A percentile compares a stretch with the other conserved stretches of the same genome.
Evolutionary conservation across 23 red algal genomes (phyloP).

Genomic region (Cyanidiococcus yangmingshanensis): DNA sequence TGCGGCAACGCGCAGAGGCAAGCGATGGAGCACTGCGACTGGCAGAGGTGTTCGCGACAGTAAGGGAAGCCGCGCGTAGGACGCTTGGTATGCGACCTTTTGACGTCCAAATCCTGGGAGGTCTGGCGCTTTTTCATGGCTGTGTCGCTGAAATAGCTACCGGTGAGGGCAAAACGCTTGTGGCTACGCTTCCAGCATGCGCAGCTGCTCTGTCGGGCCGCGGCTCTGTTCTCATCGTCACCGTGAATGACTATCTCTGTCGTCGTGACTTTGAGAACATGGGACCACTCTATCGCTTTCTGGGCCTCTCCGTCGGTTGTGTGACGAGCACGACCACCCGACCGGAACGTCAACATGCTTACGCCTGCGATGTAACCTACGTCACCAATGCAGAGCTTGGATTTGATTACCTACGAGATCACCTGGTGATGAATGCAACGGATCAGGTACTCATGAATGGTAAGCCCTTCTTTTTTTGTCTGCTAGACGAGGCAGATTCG

Average conservation of each 20-base stretch:
- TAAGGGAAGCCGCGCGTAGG: slow-evolving; percentile 63
- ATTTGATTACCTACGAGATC: slow-evolving; percentile 95
- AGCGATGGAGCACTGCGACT: slow-evolving; percentile 30
- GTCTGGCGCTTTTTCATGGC: slow-evolving; percentile 62
- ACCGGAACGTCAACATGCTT: slow-evolving; percentile 39
- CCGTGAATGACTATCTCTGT: slow-evolving; percentile 95
- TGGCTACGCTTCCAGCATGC: slow-evolving; percentile 48
- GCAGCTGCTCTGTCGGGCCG: slow-evolving; percentile 41
- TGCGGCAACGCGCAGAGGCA: slow-evolving; percentile 5
- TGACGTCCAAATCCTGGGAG: slow-evolving; percentile 90
- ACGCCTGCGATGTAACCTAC: slow-evolving; percentile 70
- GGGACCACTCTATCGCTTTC: slow-evolving; percentile 45
- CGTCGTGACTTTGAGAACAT: slow-evolving; percentile 62
- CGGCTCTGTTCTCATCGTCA: slow-evolving; percentile 59
- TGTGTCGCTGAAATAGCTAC: slow-evolving; percentile 90
- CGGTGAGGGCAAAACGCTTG: slow-evolving; percentile 93
- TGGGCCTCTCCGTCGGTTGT: slow-evolving; percentile 68
- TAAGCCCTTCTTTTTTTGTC: slow-evolving; percentile 58
- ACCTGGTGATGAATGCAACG: slow-evolving; percentile 59
- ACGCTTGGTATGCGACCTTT: slow-evolving; percentile 72
- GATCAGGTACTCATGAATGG: slow-evolving; percentile 43
- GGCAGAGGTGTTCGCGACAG: slow-evolving; percentile 74
- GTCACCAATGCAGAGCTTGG: slow-evolving; percentile 97
- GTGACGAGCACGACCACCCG: slow-evolving; percentile 35
- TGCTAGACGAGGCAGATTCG: slow-evolving; percentile 95